Evolutionary conservation across 1,139 yeast genomes (phyloP).

Genomic region (Geotrichum restrictum): DNA sequence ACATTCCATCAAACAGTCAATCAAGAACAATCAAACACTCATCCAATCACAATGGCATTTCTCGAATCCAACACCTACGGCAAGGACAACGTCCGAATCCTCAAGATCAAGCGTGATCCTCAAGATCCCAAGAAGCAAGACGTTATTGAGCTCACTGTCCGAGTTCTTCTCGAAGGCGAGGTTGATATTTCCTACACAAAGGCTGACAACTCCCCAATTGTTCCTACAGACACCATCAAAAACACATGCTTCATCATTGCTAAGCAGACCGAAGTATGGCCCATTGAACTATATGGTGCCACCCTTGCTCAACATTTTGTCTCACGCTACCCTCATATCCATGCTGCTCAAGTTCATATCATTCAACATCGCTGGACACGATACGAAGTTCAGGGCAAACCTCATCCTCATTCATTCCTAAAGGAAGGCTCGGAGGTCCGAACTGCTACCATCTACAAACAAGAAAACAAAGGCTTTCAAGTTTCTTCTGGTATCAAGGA

Average conservation of each 20-base stretch:
- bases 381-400: conserved; percentile 65
- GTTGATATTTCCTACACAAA: conserved; percentile 76
- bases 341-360: conserved; percentile 63
- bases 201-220: conserved; percentile 80
- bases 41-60: neutral
- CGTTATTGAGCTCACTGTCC: conserved; percentile 78
- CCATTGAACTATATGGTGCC: conserved; percentile 85
- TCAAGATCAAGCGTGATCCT: conserved; percentile 78
- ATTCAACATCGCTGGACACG: conserved; percentile 77
- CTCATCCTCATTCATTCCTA: conserved; percentile 77
- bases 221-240: conserved; percentile 91
- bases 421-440: conserved; percentile 83
- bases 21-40: neutral
- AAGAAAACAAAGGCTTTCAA: conserved; percentile 45
- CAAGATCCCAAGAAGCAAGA: conserved; percentile 68
- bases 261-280: conserved; percentile 72
- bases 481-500: conserved; percentile 74
- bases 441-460: conserved; percentile 50
- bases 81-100: conserved; percentile 84
- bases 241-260: conserved; percentile 82
- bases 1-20: neutral
- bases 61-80: conserved; percentile 49
- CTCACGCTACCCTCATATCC: conserved; percentile 67
- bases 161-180: conserved; percentile 67
- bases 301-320: conserved; percentile 78